Evolutionary conservation across 2,329 filamentous ascomycete species (phyloP).

Genomic region (Lithohypha guttulata): DNA sequence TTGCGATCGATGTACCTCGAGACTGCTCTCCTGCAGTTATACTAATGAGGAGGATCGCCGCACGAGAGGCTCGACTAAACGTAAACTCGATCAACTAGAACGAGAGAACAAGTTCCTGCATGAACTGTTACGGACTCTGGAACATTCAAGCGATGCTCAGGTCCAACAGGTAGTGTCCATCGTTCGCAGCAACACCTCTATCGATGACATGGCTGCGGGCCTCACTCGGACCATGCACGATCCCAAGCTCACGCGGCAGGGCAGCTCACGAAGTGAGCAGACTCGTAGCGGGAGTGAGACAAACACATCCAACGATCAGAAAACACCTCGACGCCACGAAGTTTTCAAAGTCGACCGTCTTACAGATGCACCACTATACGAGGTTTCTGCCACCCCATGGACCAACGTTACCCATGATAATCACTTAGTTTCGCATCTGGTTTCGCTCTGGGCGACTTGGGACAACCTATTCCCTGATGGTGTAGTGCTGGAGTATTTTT

Average conservation of each 20-base stretch:
- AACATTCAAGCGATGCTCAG: neutral
- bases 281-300: neutral
- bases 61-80: neutral
- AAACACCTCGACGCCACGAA: conserved; percentile 11
- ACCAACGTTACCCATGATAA: conserved; percentile 22
- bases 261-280: too few species aligned
- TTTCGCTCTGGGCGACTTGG: conserved; percentile 20
- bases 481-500: conserved; percentile 26
- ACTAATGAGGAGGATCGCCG: neutral
- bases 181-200: conserved; percentile 23
- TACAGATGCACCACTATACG: conserved; percentile 18
- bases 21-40: neutral
- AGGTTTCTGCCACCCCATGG: conserved; percentile 25
- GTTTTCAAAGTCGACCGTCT: conserved; percentile 16
- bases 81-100: neutral
- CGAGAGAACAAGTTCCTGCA: neutral
- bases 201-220: conserved; percentile 23
- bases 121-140: neutral
- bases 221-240: conserved; percentile 12
- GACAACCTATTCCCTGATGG: conserved; percentile 24
- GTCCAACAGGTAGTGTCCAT: conserved; percentile 20
- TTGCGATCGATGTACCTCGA: neutral
- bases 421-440: conserved; percentile 25
- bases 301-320: neutral
- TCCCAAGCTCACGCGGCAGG: too few species aligned